Percentiles rank a stretch among this genome's conserved stretches.
phyloP scores from a whole-genome alignment of 805 yeast species.

The Clavispora santaluciae region DNA sequence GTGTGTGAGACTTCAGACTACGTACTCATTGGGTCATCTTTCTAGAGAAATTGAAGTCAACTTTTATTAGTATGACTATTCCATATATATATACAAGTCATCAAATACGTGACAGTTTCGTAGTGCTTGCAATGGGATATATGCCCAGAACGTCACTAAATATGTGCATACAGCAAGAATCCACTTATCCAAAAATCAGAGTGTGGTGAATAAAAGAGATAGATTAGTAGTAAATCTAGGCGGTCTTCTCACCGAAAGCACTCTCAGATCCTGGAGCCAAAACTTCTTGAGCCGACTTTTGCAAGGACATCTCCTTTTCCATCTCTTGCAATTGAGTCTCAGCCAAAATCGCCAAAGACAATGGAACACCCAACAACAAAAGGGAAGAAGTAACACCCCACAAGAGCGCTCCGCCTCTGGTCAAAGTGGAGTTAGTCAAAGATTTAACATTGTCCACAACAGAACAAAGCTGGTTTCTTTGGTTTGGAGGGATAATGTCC shows the following conservation, averaged over 20 bases:
- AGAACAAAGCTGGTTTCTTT: slow-evolving; percentile 49
- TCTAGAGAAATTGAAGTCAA: neutral
- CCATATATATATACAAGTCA: slow-evolving; percentile 18
- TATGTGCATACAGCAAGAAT: neutral
- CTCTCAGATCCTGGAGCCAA: slow-evolving; percentile 63
- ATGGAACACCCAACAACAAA: slow-evolving; percentile 86
- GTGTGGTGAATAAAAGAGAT: neutral
- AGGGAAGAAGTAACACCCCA: slow-evolving; percentile 86
- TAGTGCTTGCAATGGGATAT: neutral
- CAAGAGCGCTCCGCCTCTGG: slow-evolving; percentile 67
- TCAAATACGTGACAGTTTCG: slow-evolving; percentile 11
- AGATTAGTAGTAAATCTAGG: slow-evolving; percentile 7
- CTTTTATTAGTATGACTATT: slow-evolving; percentile 6
- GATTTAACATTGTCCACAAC: slow-evolving; percentile 25
- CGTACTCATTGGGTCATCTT: too few relatives aligned
- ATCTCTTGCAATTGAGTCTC: slow-evolving; percentile 92
- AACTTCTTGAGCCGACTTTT: slow-evolving; percentile 71
- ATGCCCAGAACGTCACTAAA: neutral
- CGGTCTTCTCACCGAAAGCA: slow-evolving; percentile 33
- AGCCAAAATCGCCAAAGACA: slow-evolving; percentile 80
- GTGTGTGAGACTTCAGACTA: slow-evolving; percentile 23
- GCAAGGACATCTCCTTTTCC: slow-evolving; percentile 86
- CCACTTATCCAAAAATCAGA: neutral
- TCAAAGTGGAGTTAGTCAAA: slow-evolving; percentile 39
- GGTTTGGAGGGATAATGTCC: slow-evolving; percentile 86